Percentiles rank a stretch among this genome's conserved stretches.
Conservation (phyloP, 2,329 filamentous ascomycete species). For the Ophiognomonia clavigignenti-juglandacearum region DNA sequence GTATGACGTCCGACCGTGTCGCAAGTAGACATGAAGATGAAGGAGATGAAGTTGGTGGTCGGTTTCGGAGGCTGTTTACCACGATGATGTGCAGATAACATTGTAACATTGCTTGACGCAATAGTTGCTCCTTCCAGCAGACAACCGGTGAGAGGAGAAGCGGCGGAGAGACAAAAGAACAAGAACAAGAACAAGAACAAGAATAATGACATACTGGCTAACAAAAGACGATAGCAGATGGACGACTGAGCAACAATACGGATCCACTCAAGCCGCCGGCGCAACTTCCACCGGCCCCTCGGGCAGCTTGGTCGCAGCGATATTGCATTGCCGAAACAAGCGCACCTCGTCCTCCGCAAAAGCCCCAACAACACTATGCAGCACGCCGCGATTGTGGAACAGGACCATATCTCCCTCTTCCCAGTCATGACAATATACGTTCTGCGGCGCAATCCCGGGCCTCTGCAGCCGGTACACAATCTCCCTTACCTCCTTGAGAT, state of each 20-base stretch:
- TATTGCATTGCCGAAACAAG: constrained; percentile 73
- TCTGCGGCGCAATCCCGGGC: constrained; percentile 63
- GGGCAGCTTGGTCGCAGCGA: constrained; percentile 60
- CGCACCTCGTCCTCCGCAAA: constrained; percentile 70
- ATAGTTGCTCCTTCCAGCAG: too few relatives aligned
- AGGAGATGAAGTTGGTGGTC: too few relatives aligned
- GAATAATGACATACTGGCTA: neutral
- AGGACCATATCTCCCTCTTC: constrained; percentile 70
- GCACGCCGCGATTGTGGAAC: constrained; percentile 71
- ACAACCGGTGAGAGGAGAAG: constrained; percentile 15
- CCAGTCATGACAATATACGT: constrained; percentile 74
- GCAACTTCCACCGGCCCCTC: constrained; percentile 36
- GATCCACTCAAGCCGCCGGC: constrained; percentile 9
- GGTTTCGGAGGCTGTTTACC: neutral
- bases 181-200: neutral
- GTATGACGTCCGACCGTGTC: too few relatives aligned
- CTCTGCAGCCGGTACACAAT: constrained; percentile 66
- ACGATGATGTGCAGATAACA: neutral
- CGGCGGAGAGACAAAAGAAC: neutral
- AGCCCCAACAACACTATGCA: constrained; percentile 72
- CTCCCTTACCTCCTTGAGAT: constrained; percentile 60
- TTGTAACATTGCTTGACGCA: neutral
- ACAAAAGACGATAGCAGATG: constrained; percentile 20
- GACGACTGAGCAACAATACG: constrained; percentile 13
- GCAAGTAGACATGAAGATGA: too few relatives aligned